Evolutionary conservation across 768 basidiomycete species (phyloP), one percentile per base, ranked within the genome.

Genomic region (Collybiopsis luxurians): DNA sequence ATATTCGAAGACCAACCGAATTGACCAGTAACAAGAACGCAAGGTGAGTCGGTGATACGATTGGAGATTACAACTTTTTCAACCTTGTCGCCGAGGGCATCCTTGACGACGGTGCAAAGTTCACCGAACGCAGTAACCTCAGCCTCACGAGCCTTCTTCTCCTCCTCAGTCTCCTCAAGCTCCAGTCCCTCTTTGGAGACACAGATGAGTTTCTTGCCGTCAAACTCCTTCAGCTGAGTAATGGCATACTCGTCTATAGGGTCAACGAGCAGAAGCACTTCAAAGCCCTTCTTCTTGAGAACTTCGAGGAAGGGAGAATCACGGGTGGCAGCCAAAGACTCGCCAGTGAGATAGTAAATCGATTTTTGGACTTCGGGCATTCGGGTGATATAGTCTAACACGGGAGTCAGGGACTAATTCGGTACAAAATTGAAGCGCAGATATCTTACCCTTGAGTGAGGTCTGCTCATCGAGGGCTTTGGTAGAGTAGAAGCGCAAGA

Each of bases 1-100:
- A 98, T 98, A 83, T 98, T 98, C 55, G 95, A 95, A 26, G 94
- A 97, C 96, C 96, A 99, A 55, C 96, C 97, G 75, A 98, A 99
- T 73, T 98, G 95, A 56, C 96, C 96, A 58, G 97, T 98, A 69
- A 98, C 95, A 66, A 96, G 87, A 44, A 97, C 96, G 72, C 89
- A 98, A 59, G 95, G 95, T 19, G 95, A 97, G 75, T 96, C 94
- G 65, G 85, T 82, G 79, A 99, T 96, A 75, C 96, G 93, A 85
- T 96, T 98, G 45, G 96, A 98, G 63, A 98, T 80, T 61, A 96
- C 84, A 23, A 99, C 96, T 83, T 99, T 99, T 84, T 99, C 97
- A 61, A 99, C 95, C 83, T 95, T 96, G 76, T 98, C 96, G 58
- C 96, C 95, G 59, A 99, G 94, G 56, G 91, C 92, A 66, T 99